Conservation (phyloP, 176 grass and related monocot species). For the Metroxylon sagu region DNA sequence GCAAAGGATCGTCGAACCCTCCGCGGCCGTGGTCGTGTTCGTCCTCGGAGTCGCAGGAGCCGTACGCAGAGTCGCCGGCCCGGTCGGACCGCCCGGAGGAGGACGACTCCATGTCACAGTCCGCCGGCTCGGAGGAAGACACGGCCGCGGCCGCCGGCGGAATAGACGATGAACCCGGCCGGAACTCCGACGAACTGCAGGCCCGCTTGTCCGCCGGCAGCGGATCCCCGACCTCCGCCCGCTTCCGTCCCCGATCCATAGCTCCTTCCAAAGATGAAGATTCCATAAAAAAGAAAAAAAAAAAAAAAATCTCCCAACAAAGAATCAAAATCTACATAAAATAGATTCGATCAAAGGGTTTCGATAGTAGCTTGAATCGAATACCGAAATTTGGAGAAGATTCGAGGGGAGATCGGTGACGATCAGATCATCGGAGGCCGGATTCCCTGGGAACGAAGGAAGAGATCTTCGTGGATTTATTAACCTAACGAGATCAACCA, state of each 20-base stretch:
- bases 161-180: constrained; percentile 4
- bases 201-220: constrained; percentile 78
- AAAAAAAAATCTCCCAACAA: too few relatives aligned
- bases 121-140: constrained; percentile 9
- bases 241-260: constrained; percentile 94
- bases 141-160: not conserved
- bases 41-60: constrained; percentile 38
- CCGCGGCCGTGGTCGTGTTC: not conserved
- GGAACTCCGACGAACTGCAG: constrained; percentile 46
- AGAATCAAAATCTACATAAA: too few relatives aligned
- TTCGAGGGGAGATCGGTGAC: too few relatives aligned
- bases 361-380: too few relatives aligned
- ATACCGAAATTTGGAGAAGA: too few relatives aligned
- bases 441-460: too few relatives aligned
- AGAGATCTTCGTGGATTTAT: too few relatives aligned
- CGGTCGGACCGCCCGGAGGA: constrained; percentile 30
- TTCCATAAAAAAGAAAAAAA: too few relatives aligned
- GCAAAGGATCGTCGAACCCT: constrained; percentile 18
- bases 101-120: constrained; percentile 57
- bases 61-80: constrained; percentile 44
- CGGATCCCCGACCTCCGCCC: constrained; percentile 47
- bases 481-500: too few relatives aligned
- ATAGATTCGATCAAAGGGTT: too few relatives aligned
- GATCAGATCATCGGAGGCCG: too few relatives aligned
- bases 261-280: too few relatives aligned